Percentiles rank a stretch among this genome's conserved stretches.
Evolutionary conservation across 1,284 basidiomycete species (phyloP).

Genomic region (Wolfiporia cocos): DNA sequence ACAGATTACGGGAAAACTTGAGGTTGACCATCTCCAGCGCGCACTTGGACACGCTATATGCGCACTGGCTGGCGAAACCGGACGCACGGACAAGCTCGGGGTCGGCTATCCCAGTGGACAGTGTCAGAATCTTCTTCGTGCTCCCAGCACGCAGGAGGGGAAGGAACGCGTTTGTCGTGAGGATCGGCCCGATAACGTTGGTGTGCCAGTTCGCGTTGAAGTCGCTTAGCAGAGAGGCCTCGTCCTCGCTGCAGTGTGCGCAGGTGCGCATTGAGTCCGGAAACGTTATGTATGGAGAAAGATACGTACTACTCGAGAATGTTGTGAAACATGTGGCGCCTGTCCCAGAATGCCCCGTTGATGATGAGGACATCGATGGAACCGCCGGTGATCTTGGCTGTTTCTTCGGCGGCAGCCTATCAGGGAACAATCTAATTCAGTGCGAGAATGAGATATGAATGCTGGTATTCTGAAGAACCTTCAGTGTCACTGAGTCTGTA

Average conservation of each 20-base stretch:
- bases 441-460: not conserved
- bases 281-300: not conserved
- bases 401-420: conserved; percentile 15
- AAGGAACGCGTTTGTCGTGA: conserved; percentile 26
- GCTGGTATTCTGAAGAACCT: conserved; percentile 7
- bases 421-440: too few relatives aligned
- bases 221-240: not conserved
- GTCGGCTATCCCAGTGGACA: conserved; percentile 13
- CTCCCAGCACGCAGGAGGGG: conserved; percentile 28
- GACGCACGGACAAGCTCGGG: not conserved
- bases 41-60: not conserved
- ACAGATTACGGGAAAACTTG: not conserved
- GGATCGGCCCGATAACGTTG: conserved; percentile 28
- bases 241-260: not conserved
- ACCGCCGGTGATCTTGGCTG: conserved; percentile 22
- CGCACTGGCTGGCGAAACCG: not conserved
- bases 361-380: conserved; percentile 29
- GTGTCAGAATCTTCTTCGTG: conserved; percentile 28
- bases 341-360: conserved; percentile 23
- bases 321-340: not conserved
- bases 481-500: conserved; percentile 11
- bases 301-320: not conserved
- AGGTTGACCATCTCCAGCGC: conserved; percentile 3
- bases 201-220: conserved; percentile 4
- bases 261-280: not conserved